Evolutionary conservation across 73 alveolate genomes (phyloP), one percentile per base, ranked within the genome.

Genomic region (Uronychia setigera): DNA sequence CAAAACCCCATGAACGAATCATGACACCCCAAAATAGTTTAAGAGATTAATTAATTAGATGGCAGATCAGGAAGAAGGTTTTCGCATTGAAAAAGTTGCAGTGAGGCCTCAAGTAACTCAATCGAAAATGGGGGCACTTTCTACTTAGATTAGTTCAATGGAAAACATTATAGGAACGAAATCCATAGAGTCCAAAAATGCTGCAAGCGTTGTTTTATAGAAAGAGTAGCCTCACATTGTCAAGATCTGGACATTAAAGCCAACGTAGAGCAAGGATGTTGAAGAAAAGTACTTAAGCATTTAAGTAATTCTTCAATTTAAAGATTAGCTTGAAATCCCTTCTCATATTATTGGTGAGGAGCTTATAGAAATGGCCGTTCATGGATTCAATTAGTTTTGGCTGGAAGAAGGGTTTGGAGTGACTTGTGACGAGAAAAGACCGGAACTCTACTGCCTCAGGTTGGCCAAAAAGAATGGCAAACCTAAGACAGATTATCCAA

Each of bases 401-500:
- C 19, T 46, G 67, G 67, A 46, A 46, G 67, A 19, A 19, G 19
- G 67, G 67, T 19, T 46, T 46, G 5, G 67, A 19, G 19, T 46
- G n/a, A 5, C 67, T 46, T 46, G 67, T 19, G 5, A 46, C 5
- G 5, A 19, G 67, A 46, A 19, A 19, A 46, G 67, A n/a, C n/a
- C n/a, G n/a, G n/a, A n/a, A n/a, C n/a, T n/a, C n/a, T 46, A 46
- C 67, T 46, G 67, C 67, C 67, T 46, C n/a, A 46, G 67, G 67
- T 19, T 46, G 5, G 5, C 67, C 67, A 46, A 46, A 19, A 46
- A 46, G 67, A 46, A 46, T 19, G 67, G 67, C n/a, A 46, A 46
- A 19, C 67, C 67, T 11, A 46, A 46, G 67, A 46, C 67, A 5
- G 67, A 46, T 19, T 46, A 46, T 46, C 67, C 67, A 46, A 46